Percentiles rank a stretch among this genome's conserved stretches.
These are phyloP conservation scores for Coniochaeta sp. DNA, from an alignment of 2,329 filamentous ascomycete species.

Conservation along the genomic window DNA sequence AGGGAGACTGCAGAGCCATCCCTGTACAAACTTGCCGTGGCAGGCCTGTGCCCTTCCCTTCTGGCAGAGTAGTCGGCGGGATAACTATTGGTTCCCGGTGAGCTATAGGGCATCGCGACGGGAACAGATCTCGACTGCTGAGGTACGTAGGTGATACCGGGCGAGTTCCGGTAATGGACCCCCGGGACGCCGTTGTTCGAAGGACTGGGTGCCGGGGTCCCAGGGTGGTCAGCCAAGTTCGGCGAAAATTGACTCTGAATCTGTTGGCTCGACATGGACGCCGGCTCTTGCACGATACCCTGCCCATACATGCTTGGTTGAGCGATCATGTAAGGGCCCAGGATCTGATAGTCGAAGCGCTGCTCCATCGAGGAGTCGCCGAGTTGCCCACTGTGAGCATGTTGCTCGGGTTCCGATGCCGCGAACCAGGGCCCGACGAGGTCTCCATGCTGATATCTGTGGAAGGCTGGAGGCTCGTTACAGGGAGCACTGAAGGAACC, in stretches of 20 bases:
- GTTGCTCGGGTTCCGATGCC: neutral
- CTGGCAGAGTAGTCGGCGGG: neutral
- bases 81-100: neutral
- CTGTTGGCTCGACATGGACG: neutral
- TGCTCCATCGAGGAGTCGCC: neutral
- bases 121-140: neutral
- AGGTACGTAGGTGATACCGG: neutral
- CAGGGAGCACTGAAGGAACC: neutral
- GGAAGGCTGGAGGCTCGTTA: neutral
- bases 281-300: neutral
- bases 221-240: neutral
- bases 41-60: neutral
- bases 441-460: neutral
- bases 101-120: neutral
- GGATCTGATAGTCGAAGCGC: neutral
- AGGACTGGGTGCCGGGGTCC: neutral
- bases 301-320: neutral
- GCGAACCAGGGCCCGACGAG: neutral
- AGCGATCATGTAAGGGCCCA: neutral
- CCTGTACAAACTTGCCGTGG: neutral
- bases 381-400: neutral
- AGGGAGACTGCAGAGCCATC: neutral
- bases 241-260: neutral
- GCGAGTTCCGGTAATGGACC: neutral
- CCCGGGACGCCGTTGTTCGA: neutral